Base-by-base conservation (phyloP, 2,329 filamentous ascomycete genomes). In the Immersiporthe knoxdaviesiana region DNA sequence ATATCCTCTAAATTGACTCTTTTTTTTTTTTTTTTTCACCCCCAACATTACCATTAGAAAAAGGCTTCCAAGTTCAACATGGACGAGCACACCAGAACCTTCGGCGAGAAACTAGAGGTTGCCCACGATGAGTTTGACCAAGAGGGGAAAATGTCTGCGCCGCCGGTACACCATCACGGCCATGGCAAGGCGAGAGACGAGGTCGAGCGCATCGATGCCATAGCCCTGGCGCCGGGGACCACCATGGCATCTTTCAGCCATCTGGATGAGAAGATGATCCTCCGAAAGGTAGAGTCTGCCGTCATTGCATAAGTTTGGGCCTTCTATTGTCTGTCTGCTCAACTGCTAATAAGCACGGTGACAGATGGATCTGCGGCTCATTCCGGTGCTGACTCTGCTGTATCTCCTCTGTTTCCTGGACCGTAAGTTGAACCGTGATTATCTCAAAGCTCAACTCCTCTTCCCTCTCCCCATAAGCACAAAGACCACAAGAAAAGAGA, bases 321-420 rank as follows among this genome's bases (percentile, higher is more conserved):
- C 12, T 63, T 11, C 8, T n/a, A n/a, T 47, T 47, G 7, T n/a
- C 82, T 92, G 0, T 92, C 92, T 73, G 81, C 92, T n/a, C 44
- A 47, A 2, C 44, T 8, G 44, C 44, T 47, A 16, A 47, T 47
- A 21, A 21, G 2, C 18, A n/a, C 44, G 7, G 5, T 47, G 44
- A n/a, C 90, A 86, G 79, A 85, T 87, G 81, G 85, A 87, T 67
- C 71, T 83, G 32, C 83, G 82, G 2, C 74, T 87, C 27, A 84
- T 87, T 21, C 88, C 88, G 0, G 84, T 85, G 91, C 75, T 96
- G 85, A 83, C 92, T 11, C 62, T 88, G 32, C 82, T 92, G 0
- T 92, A 92, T 73, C 81, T 92, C 0, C 82, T 92, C 0, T 91
- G 88, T 32, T 92, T 91, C 75, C 83, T 92, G 27, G 90, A 92